Conservation (phyloP, 2,329 filamentous ascomycete genomes). For the Colletotrichum gloeosporioides region DNA sequence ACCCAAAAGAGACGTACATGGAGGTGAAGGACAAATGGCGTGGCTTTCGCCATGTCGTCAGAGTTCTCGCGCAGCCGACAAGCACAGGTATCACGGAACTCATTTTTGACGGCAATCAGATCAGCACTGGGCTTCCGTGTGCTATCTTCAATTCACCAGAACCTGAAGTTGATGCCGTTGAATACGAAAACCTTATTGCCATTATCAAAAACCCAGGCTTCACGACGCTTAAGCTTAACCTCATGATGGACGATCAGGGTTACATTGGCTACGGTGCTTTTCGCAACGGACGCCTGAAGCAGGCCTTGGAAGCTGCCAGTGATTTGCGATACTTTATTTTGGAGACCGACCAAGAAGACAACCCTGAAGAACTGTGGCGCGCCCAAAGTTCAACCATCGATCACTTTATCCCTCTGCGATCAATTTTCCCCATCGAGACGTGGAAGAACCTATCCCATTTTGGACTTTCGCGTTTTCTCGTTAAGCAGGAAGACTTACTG, state of each 20-base stretch:
- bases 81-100: constrained; percentile 35
- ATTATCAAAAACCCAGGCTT: constrained; percentile 31
- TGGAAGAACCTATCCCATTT: constrained; percentile 36
- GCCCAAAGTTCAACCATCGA: neutral
- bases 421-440: constrained; percentile 32
- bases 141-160: constrained; percentile 30
- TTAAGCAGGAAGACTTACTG: constrained; percentile 31
- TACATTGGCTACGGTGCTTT: constrained; percentile 9
- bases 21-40: constrained; percentile 30
- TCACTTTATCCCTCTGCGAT: constrained; percentile 25
- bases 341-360: constrained; percentile 10
- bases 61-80: constrained; percentile 25
- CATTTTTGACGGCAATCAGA: constrained; percentile 32
- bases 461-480: constrained; percentile 29
- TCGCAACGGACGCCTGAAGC: constrained; percentile 22
- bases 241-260: constrained; percentile 19
- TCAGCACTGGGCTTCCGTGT: constrained; percentile 35
- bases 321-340: constrained; percentile 29
- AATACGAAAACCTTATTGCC: constrained; percentile 28
- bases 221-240: constrained; percentile 29
- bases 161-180: constrained; percentile 16
- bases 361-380: neutral
- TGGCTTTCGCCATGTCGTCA: constrained; percentile 33
- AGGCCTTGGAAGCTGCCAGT: constrained; percentile 13
- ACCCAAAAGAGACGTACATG: neutral